Percentiles rank a stretch among this genome's conserved stretches.
These are phyloP conservation scores for Trebouxia sp. DNA, from an alignment of 139 green algal genomes.

Conservation along the genomic window DNA sequence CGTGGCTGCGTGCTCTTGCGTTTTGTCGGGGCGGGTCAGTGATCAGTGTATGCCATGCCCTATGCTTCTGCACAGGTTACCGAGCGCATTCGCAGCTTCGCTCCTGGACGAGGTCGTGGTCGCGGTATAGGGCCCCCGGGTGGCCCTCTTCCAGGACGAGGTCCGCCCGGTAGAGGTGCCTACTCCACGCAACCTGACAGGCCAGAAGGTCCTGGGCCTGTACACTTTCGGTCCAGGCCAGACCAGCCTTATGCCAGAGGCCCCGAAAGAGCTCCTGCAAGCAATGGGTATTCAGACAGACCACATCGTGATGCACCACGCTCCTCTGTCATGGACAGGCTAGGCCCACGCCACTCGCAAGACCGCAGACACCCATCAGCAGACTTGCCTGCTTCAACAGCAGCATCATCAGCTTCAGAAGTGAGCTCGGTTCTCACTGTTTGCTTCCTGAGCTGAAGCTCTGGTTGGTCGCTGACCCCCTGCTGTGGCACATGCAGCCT, in stretches of 20 bases:
- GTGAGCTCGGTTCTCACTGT: neutral
- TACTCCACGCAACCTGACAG: neutral
- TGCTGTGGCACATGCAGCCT: neutral
- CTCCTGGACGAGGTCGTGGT: constrained; percentile 3
- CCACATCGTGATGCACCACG: neutral
- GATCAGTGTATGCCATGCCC: no score
- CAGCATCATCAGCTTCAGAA: neutral
- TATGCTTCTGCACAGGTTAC: no score
- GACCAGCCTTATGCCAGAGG: neutral
- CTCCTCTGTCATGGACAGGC: neutral
- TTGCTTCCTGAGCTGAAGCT: neutral
- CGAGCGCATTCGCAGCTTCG: constrained; percentile 13
- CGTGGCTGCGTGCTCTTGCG: no score
- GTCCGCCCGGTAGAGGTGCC: neutral
- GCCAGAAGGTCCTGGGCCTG: no score
- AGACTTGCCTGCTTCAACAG: neutral
- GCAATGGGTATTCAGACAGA: neutral
- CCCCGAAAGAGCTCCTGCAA: neutral
- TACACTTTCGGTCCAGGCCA: no score
- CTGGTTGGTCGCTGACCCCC: no score
- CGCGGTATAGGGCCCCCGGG: neutral
- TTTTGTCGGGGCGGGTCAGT: no score
- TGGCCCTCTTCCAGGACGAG: neutral
- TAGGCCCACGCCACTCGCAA: neutral
- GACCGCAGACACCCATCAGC: neutral